These are phyloP conservation scores for Fremontodendron californicum DNA, from an alignment of 345 rosid genomes.

Conservation along the genomic window DNA sequence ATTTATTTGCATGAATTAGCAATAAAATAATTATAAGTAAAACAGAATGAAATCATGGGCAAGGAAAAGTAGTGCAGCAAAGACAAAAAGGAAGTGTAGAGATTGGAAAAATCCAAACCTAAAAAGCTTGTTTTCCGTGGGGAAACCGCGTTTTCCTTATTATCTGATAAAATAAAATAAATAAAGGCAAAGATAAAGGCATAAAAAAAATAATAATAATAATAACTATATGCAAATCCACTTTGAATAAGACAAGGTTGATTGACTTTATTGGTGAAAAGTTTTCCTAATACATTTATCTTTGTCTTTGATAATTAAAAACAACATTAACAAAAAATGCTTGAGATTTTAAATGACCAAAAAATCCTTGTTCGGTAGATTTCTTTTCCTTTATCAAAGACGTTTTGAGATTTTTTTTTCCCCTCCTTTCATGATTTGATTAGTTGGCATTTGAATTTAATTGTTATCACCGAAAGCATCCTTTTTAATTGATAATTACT, in stretches of 20 bases:
- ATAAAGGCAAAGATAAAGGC: no score
- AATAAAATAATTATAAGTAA: not conserved
- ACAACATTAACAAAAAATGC: no score
- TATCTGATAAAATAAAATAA: no score
- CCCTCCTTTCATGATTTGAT: no score
- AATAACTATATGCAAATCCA: not conserved
- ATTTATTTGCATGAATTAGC: not conserved
- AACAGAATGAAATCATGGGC: not conserved
- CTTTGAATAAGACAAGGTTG: no score
- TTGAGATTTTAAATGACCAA: no score
- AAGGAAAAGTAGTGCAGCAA: not conserved
- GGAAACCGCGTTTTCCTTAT: not conserved
- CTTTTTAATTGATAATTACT: not conserved
- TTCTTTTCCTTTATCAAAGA: no score
- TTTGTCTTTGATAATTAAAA: no score
- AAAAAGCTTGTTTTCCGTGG: not conserved
- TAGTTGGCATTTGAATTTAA: no score
- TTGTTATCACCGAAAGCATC: not conserved
- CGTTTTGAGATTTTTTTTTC: no score
- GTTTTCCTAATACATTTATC: not conserved
- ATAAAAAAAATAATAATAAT: not conserved
- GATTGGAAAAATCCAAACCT: not conserved
- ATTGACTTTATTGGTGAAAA: not conserved
- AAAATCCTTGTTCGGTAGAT: no score
- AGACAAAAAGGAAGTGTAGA: not conserved